Percentiles rank a stretch among this genome's conserved stretches.
phyloP scores from a whole-genome alignment of 495 filamentous ascomycete genomes.

The Penicillium turbatum region DNA sequence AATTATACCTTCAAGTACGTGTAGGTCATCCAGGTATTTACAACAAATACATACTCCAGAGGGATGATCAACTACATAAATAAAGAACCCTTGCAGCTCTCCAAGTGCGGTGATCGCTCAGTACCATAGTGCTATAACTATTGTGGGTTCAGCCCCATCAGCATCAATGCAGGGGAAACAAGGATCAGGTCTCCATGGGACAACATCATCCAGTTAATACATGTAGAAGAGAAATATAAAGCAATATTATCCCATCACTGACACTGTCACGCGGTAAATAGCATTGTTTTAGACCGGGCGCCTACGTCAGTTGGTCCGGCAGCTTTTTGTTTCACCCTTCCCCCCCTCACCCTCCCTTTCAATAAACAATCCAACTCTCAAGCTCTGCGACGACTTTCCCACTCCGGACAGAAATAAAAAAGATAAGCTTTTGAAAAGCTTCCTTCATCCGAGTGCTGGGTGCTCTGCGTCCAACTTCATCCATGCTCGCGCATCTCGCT shows the following conservation, averaged over 20 bases:
- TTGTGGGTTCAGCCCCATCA: background rate
- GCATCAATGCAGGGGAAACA: conserved; percentile 1
- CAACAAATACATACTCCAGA: background rate
- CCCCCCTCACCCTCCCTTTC: conserved; percentile 14
- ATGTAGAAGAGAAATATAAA: background rate
- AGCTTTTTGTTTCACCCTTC: conserved; percentile 24
- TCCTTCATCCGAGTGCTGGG: conserved; percentile 18
- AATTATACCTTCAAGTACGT: background rate
- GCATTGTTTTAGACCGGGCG: conserved; percentile 20
- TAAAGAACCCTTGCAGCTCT: conserved; percentile 4
- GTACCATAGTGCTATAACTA: background rate
- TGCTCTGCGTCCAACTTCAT: conserved; percentile 21
- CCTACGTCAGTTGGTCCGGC: conserved; percentile 24
- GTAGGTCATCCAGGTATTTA: background rate
- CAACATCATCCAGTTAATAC: background rate
- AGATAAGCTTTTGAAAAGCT: background rate
- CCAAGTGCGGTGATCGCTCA: background rate
- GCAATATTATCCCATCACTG: too few relatives aligned
- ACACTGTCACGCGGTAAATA: background rate
- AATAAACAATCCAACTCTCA: conserved; percentile 19
- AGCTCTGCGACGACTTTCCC: conserved; percentile 7
- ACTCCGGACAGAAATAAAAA: background rate
- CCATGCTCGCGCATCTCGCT: conserved; percentile 40
- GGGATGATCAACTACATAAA: background rate
- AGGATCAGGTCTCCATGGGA: background rate